Conservation (phyloP, 805 yeast genomes). For the Candida ipomoeae region DNA sequence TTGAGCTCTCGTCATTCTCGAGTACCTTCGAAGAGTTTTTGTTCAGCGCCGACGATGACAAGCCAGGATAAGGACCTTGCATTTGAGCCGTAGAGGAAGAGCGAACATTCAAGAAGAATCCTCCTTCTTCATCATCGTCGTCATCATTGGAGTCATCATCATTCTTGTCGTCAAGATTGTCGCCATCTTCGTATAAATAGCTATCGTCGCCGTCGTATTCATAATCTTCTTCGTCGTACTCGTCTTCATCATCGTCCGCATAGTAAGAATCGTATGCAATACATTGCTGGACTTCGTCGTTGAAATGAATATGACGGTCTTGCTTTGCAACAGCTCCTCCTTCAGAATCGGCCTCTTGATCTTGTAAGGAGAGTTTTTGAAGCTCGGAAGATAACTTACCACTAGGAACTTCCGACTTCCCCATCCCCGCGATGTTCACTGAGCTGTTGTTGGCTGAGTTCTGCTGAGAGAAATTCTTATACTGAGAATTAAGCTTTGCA, state of each 20-base stretch:
- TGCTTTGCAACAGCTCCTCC: slow-evolving; percentile 16
- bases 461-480: slow-evolving; percentile 22
- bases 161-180: slow-evolving; percentile 17
- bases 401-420: slow-evolving; percentile 5
- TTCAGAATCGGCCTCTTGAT: background rate
- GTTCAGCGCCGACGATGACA: slow-evolving; percentile 9
- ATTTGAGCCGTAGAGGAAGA: slow-evolving; percentile 35
- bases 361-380: slow-evolving; percentile 1
- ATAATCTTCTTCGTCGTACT: slow-evolving; percentile 16
- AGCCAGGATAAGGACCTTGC: slow-evolving; percentile 17
- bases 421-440: slow-evolving; percentile 18
- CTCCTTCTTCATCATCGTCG: slow-evolving; percentile 57
- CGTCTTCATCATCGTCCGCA: slow-evolving; percentile 13
- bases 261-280: slow-evolving; percentile 53
- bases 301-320: slow-evolving; percentile 81
- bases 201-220: slow-evolving; percentile 18
- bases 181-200: slow-evolving; percentile 14
- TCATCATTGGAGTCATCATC: slow-evolving; percentile 26
- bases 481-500: slow-evolving; percentile 41
- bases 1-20: slow-evolving; percentile 23
- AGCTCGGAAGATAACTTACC: slow-evolving; percentile 6
- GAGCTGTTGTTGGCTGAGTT: slow-evolving; percentile 32
- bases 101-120: slow-evolving; percentile 57
- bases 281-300: slow-evolving; percentile 92
- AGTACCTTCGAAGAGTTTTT: slow-evolving; percentile 6